A percentile compares a stretch with the other conserved stretches of the same genome.
These are phyloP conservation scores for Mucor circinelloides DNA, from an alignment of 371 early-diverging fungal genomes.

Conservation along the genomic window DNA sequence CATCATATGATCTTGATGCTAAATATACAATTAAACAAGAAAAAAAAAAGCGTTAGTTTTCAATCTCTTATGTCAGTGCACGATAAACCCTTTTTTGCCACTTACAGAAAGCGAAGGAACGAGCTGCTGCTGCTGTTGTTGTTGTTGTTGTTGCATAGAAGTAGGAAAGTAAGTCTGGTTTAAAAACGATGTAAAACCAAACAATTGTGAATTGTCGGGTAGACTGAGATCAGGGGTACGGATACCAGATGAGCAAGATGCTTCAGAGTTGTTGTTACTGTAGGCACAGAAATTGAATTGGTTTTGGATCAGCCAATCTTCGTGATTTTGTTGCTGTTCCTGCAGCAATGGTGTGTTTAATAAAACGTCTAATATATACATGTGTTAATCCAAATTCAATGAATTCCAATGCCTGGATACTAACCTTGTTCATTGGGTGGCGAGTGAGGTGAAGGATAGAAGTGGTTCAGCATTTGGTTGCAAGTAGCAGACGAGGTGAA, in stretches of 20 bases:
- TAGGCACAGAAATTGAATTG: not conserved
- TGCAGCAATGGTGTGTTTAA: not conserved
- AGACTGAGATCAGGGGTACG: conserved; percentile 27
- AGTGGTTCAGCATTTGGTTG: conserved; percentile 1
- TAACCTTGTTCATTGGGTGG: conserved; percentile 15
- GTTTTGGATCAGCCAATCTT: conserved; percentile 11
- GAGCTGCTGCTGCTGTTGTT: not conserved
- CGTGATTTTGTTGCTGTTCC: conserved; percentile 2
- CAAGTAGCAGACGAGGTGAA: not conserved
- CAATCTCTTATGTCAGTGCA: conserved; percentile 15
- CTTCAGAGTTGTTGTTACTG: not conserved
- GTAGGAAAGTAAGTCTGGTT: not conserved
- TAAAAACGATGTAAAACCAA: conserved; percentile 13
- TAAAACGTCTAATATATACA: not conserved
- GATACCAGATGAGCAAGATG: conserved; percentile 21
- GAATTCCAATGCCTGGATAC: not conserved
- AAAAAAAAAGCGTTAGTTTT: not conserved
- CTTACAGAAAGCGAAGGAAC: conserved; percentile 22
- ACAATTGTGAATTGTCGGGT: conserved; percentile 2
- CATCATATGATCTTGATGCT: conserved; percentile 32
- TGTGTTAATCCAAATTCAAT: not conserved
- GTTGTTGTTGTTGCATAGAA: not conserved
- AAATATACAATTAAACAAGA: not conserved
- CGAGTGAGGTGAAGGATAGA: conserved; percentile 14
- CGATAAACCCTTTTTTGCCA: not conserved